Conservation (phyloP, 208 protist species). For the Leishmania arabica region DNA sequence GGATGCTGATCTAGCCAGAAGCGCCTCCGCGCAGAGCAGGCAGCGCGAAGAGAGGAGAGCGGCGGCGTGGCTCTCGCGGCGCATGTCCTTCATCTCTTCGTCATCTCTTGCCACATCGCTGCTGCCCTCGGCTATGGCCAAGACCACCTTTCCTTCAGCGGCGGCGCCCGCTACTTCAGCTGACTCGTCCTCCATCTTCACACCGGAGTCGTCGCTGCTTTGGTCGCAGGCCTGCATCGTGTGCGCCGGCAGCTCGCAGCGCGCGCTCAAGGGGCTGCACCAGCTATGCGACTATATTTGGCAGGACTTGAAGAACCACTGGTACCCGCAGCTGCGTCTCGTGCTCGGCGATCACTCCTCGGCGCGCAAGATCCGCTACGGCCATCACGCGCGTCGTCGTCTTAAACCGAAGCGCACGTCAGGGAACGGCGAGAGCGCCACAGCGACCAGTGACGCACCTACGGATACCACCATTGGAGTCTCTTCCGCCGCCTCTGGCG, state of each 20-base stretch:
- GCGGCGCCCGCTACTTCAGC: not conserved
- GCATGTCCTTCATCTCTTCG: slow-evolving; percentile 30
- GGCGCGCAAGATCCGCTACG: not conserved
- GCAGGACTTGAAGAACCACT: slow-evolving; percentile 32
- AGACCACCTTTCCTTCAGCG: slow-evolving; percentile 1
- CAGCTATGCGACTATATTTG: slow-evolving; percentile 23
- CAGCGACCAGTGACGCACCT: not conserved
- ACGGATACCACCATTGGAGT: not conserved
- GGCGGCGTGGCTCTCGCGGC: slow-evolving; percentile 13
- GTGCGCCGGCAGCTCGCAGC: slow-evolving; percentile 14
- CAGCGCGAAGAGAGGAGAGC: not conserved
- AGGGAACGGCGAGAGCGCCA: not conserved
- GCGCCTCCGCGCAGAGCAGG: not conserved
- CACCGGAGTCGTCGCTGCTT: not conserved
- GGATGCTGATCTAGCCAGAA: not conserved
- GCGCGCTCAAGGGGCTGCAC: slow-evolving; percentile 11
- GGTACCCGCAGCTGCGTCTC: slow-evolving; percentile 40
- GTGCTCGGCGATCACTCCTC: slow-evolving; percentile 35
- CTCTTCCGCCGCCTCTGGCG: not conserved
- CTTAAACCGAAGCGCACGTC: not conserved
- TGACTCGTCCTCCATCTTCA: not conserved
- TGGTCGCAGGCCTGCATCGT: slow-evolving; percentile 16
- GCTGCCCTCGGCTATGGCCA: not conserved
- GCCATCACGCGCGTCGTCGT: not conserved
- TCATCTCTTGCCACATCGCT: not conserved